Evolutionary conservation across 257 asterid genomes (phyloP).

Genomic region (Solanum verrucosum): DNA sequence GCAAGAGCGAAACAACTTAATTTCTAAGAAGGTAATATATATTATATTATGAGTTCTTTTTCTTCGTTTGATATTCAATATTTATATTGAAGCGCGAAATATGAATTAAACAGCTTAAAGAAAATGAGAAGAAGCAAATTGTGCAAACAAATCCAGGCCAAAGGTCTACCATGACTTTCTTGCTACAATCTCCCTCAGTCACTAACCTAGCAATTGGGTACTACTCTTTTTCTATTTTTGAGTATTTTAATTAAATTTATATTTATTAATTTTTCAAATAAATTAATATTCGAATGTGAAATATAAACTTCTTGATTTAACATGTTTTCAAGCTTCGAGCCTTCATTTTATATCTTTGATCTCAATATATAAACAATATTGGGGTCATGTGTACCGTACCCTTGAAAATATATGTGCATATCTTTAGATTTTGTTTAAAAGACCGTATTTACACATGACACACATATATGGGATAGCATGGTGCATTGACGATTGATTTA

Average conservation of each 20-base stretch:
- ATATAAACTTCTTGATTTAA: neutral
- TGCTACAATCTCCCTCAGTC: neutral
- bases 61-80: too few relatives aligned
- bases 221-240: neutral
- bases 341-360: neutral
- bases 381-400: neutral
- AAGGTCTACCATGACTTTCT: neutral
- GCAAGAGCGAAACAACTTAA: conserved; percentile 36
- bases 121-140: neutral
- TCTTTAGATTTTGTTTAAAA: neutral
- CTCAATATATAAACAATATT: neutral
- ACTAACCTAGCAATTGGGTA: conserved; percentile 34
- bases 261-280: neutral
- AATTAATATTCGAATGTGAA: neutral
- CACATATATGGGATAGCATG: neutral
- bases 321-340: neutral
- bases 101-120: neutral
- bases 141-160: conserved; percentile 6
- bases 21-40: conserved; percentile 46
- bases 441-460: neutral
- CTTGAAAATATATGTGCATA: neutral
- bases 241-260: neutral
- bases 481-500: neutral
- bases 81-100: too few relatives aligned
- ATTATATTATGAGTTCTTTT: neutral